Evolutionary conservation across 1,139 yeast species (phyloP).

Genomic region (Taphrina communis): DNA sequence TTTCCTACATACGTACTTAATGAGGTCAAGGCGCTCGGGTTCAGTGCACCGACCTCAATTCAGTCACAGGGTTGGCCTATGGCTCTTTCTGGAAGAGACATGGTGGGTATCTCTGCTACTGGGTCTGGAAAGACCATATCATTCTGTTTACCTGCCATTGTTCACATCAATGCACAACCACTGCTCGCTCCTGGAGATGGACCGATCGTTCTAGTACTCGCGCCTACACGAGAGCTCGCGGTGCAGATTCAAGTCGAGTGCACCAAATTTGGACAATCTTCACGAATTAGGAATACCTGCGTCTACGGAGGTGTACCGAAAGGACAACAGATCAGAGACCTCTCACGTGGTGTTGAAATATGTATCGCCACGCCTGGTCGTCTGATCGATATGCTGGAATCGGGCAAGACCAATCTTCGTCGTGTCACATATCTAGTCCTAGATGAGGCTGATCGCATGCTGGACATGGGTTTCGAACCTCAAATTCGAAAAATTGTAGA

Average conservation of each 20-base stretch:
- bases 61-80: slow-evolving; percentile 99
- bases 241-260: slow-evolving; percentile 97
- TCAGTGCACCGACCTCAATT: slow-evolving; percentile 91
- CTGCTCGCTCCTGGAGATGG: slow-evolving; percentile 92
- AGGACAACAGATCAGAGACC: slow-evolving; percentile 95
- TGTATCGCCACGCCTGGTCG: slow-evolving; percentile 98
- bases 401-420: slow-evolving; percentile 90
- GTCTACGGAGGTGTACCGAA: slow-evolving; percentile 99
- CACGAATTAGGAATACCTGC: slow-evolving; percentile 95
- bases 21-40: slow-evolving; percentile 91
- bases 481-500: slow-evolving; percentile 94
- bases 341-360: slow-evolving; percentile 93
- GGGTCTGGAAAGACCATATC: slow-evolving; percentile 99
- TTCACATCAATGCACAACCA: slow-evolving; percentile 98
- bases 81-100: slow-evolving; percentile 98
- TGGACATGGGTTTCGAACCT: slow-evolving; percentile 98
- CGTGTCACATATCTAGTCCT: slow-evolving; percentile 96
- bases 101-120: slow-evolving; percentile 98
- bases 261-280: slow-evolving; percentile 87
- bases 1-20: slow-evolving; percentile 71
- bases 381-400: slow-evolving; percentile 94
- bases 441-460: slow-evolving; percentile 85
- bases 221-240: slow-evolving; percentile 99
- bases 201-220: slow-evolving; percentile 91
- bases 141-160: slow-evolving; percentile 94